Conservation (phyloP, 2,329 filamentous ascomycete genomes). For the Fusarium foetens region DNA sequence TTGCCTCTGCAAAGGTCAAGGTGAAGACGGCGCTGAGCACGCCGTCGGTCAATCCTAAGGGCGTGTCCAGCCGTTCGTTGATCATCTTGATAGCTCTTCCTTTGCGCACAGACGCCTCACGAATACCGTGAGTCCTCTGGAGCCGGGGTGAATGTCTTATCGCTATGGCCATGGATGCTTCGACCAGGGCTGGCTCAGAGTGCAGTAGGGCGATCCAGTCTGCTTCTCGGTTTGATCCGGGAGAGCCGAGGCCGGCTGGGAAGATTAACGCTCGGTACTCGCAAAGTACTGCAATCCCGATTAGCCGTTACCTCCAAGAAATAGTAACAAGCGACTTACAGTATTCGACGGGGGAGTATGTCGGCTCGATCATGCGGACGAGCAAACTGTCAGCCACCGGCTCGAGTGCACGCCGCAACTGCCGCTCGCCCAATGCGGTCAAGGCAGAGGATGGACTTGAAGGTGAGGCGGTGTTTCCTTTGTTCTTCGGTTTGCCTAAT, state of each 20-base stretch:
- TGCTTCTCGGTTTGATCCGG: slow-evolving; percentile 5
- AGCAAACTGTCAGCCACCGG: neutral
- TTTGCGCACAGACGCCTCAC: neutral
- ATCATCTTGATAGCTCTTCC: slow-evolving; percentile 27
- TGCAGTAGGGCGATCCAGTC: slow-evolving; percentile 30
- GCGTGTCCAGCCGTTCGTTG: slow-evolving; percentile 15
- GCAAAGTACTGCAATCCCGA: neutral
- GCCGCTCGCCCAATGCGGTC: accelerated
- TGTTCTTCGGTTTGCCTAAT: neutral
- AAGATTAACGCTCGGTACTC: slow-evolving; percentile 13
- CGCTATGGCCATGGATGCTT: slow-evolving; percentile 38
- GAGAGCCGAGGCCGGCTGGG: neutral
- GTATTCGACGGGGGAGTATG: neutral
- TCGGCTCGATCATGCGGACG: neutral
- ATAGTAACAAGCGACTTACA: neutral
- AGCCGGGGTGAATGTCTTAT: slow-evolving; percentile 2
- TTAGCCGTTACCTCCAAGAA: neutral
- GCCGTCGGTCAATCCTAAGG: slow-evolving; percentile 20
- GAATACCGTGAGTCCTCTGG: neutral
- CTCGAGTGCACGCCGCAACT: neutral
- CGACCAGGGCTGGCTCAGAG: slow-evolving; percentile 41
- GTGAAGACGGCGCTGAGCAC: slow-evolving; percentile 39
- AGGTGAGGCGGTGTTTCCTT: accelerated
- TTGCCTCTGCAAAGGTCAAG: slow-evolving; percentile 28
- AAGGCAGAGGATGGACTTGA: no score